Evolutionary conservation across 768 basidiomycete species (phyloP), one percentile per base, ranked within the genome.

Genomic region (Auriscalpium microsporum): DNA sequence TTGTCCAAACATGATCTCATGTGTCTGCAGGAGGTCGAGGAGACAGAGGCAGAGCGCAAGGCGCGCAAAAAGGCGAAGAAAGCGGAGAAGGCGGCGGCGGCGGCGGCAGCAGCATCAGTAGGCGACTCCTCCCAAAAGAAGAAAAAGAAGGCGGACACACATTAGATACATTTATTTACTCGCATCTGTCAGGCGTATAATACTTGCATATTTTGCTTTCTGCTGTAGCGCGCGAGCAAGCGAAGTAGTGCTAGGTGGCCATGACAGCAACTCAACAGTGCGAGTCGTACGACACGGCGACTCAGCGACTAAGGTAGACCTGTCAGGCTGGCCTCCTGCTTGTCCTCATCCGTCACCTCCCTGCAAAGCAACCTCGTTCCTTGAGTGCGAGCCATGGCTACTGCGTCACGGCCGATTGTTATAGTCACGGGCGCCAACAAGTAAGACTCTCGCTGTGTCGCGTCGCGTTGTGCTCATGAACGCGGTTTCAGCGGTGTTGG

Each of bases 31-130:
- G 71, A 68, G 59, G 60, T 63, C 64, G 80, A 75, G 50, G 90
- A 93, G 73, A 88, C 88, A 33, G 86, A 90, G 69, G 87, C 86
- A 58, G 88, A 93, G 69, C 80, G 82, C 56, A 93, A 91, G 71
- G 87, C 84, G 37, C 78, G 75, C 65, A 90, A 84, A 71, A 84
- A 84, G 73, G 87, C 85, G 2, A 75, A 75, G 61, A 90, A 89
- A 67, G 90, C 86, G 14, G 86, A 85, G 66, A 91, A 91, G 69
- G 80, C 78, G 19, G 77, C 75, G 45, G 73, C 65, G 13, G 72
- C 69, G 3, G 76, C 75, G 13, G 69, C 72, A 37, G 69, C 71
- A 33, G 72, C 69, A 17, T 73, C 72, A 16, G 75, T 72, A 10
- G 75, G 73, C 50, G 71, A 74, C 13, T 70, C 76, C 21, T 69